Evolutionary conservation across 441 rosid species (phyloP).

Genomic region (Populus hybrid): DNA sequence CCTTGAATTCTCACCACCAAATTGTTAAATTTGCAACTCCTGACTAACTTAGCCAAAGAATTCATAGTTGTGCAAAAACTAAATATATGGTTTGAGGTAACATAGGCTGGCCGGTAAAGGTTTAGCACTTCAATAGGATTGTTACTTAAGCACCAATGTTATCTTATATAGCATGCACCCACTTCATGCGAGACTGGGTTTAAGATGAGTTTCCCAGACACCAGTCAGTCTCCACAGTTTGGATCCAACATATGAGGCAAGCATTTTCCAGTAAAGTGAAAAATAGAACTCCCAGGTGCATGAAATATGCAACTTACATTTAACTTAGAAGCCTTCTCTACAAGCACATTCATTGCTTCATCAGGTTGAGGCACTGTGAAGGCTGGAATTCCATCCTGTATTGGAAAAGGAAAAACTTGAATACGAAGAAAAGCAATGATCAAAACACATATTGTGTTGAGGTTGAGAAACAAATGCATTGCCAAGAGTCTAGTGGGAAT

Average conservation of each 20-base stretch:
- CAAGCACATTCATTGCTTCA: slow-evolving; percentile 94
- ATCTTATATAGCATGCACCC: background rate
- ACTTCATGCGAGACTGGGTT: background rate
- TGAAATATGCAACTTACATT: slow-evolving; percentile 48
- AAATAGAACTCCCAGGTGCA: slow-evolving; percentile 4
- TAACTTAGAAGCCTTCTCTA: slow-evolving; percentile 66
- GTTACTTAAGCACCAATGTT: background rate
- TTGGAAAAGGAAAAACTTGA: slow-evolving; percentile 10
- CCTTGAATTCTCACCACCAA: background rate
- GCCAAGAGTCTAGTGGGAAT: slow-evolving; percentile 8
- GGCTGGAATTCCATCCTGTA: slow-evolving; percentile 83
- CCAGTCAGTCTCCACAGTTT: background rate
- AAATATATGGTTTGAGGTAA: background rate
- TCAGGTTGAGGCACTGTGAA: slow-evolving; percentile 89
- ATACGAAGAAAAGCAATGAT: background rate
- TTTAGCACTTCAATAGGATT: background rate
- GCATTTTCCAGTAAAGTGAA: background rate
- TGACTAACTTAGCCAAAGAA: background rate
- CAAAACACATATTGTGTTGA: background rate
- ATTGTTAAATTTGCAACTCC: background rate
- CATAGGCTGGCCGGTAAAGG: background rate
- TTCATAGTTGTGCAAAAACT: background rate
- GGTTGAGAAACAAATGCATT: slow-evolving; percentile 11
- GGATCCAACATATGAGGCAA: slow-evolving; percentile 4
- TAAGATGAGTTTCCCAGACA: background rate